Base-by-base conservation (phyloP, 257 asterid genomes). In the Anisodus acutangulus region DNA sequence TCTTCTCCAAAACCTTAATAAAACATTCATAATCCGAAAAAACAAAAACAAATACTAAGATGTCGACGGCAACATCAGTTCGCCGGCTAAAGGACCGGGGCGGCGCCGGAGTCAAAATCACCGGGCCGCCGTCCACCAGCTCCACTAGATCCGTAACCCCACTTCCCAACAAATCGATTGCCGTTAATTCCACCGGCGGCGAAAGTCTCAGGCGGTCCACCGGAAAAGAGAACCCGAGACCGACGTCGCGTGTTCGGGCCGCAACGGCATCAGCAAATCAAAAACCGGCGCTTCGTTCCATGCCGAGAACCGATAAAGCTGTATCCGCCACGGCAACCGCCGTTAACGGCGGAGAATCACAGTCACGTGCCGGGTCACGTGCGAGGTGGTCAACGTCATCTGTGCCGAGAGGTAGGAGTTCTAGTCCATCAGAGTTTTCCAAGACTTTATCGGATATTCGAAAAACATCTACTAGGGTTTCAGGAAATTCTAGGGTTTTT, bases 391-490 rank as follows among this genome's bases (percentile, higher is more conserved):
- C 96, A 9, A 87, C 92, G 79, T 87, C 94, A 4, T 90, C 98
- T 11, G 92, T 91, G 41, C 92, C 95, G 58, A 90, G 97, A 92
- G 98, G 95, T 91, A 91, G 98, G 92, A 93, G 95, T 86, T 86
- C 93, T 88, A 93, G 97, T 80, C 98, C 98, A 11, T 91, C 88
- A 83, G 93, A 91, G 17, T 89, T 90, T 79, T 84, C 58, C 82
- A 89, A 94, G 82, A 87, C 15, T 63, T 91, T 89, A 39, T 88
- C 92, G 16, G 93, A 88, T 84, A 43, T 83, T 71, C 80, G 87
- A 51, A 89, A 84, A 41, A 86, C 45, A 47, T 78, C 90, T 81
- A 90, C 92, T 37, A 57, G 89, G 74, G 91, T 85, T 13, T 74
- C 89, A 83, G 91, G 57, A 37, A 89, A 53, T 85, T 83, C 8